These are phyloP conservation scores for Galeopsis tetrahit DNA, from an alignment of 257 asterid genomes.

Conservation along the genomic window DNA sequence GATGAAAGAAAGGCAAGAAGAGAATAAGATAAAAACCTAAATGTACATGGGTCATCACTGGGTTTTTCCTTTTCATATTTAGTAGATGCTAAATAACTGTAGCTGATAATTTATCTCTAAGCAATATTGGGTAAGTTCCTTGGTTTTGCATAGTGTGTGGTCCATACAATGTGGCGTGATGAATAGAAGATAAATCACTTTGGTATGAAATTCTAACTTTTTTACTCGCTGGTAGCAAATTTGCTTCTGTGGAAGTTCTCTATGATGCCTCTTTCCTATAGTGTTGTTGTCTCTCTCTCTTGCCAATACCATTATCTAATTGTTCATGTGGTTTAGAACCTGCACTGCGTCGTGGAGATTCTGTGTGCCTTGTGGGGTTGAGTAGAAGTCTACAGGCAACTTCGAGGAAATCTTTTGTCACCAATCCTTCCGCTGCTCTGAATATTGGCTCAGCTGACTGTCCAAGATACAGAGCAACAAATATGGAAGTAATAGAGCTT, in stretches of 20 bases:
- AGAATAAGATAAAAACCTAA: no score
- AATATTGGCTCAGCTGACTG: slow-evolving; percentile 90
- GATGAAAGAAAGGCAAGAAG: no score
- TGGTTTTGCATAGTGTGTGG: slow-evolving; percentile 6
- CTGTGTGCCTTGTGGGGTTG: slow-evolving; percentile 94
- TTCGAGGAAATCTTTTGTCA: slow-evolving; percentile 90
- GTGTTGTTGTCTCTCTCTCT: slow-evolving; percentile 16
- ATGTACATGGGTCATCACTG: no score
- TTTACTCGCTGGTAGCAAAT: not conserved
- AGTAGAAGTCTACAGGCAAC: slow-evolving; percentile 96
- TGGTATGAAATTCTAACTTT: not conserved
- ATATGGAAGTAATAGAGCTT: slow-evolving; percentile 97
- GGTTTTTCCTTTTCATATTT: slow-evolving; percentile 8
- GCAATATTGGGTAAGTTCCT: not conserved
- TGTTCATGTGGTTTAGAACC: slow-evolving; percentile 65
- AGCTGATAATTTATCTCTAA: slow-evolving; percentile 11
- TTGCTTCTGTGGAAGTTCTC: not conserved
- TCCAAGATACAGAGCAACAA: slow-evolving; percentile 96
- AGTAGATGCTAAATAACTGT: slow-evolving; percentile 12
- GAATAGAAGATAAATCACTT: not conserved
- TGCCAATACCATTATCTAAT: slow-evolving; percentile 23
- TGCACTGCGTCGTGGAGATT: slow-evolving; percentile 91
- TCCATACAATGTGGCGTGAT: slow-evolving; percentile 12
- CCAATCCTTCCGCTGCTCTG: slow-evolving; percentile 92
- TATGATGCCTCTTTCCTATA: slow-evolving; percentile 31